These are phyloP conservation scores for Spiromastix sp. DNA, from an alignment of 2,329 filamentous ascomycete genomes.

Conservation along the genomic window DNA sequence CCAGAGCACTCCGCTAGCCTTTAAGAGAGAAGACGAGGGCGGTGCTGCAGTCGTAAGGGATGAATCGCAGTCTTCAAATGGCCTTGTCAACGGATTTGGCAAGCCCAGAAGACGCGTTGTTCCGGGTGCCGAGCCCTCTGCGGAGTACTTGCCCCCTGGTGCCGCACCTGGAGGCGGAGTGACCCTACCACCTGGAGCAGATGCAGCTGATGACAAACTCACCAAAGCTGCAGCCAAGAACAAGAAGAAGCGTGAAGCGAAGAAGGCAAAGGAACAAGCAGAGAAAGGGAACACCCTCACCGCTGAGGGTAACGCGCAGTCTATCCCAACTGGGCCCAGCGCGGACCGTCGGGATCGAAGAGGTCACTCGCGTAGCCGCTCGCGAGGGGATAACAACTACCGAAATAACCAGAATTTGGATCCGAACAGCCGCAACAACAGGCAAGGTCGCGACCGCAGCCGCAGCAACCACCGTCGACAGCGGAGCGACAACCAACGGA, in stretches of 20 bases:
- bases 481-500: constrained; percentile 12
- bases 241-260: constrained; percentile 95
- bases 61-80: constrained; percentile 52
- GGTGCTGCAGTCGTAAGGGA: constrained; percentile 81
- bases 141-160: constrained; percentile 55
- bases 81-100: constrained; percentile 67
- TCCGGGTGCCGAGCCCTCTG: constrained; percentile 71
- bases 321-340: constrained; percentile 29
- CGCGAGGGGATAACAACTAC: constrained; percentile 34
- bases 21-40: constrained; percentile 95
- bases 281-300: constrained; percentile 40
- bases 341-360: constrained; percentile 53
- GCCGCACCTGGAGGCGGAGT: constrained; percentile 58
- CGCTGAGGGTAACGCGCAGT: constrained; percentile 25
- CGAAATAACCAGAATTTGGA: constrained; percentile 21
- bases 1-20: constrained; percentile 77
- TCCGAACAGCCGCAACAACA: constrained; percentile 17
- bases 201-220: constrained; percentile 59
- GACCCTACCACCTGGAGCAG: constrained; percentile 53
- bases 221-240: constrained; percentile 87
- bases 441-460: constrained; percentile 20
- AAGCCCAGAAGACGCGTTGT: constrained; percentile 63
- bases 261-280: constrained; percentile 76
- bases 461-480: constrained; percentile 18
- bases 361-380: constrained; percentile 45